Base-by-base conservation (phyloP, 2,329 filamentous ascomycete species). In the Balansia obtecta region DNA sequence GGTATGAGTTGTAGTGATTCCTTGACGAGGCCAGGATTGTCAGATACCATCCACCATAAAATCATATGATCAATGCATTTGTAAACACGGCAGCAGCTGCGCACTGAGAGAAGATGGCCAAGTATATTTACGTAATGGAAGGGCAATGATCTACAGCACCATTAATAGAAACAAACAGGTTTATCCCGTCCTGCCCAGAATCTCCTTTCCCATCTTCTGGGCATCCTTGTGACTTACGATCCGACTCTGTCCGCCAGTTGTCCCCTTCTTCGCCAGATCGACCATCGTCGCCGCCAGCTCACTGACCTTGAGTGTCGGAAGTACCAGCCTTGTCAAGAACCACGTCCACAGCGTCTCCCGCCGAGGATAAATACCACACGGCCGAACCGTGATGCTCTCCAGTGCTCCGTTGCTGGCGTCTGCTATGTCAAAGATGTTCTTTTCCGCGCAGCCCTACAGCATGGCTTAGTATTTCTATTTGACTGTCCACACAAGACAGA, bases 251-350 rank as follows among this genome's bases (percentile, higher is more conserved):
- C 15, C 34, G 4, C 30, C 7, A 7, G 3, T 37, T 4, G 15
- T 13, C 38, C 48, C 48, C 32, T 30, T 43, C 41, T 44, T 44
- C 13, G 41, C 48, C 41, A 49, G 15, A 33, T 16, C 32, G 32
- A 49, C 20, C 48, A 45, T 49, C 10, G 41, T 12, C 16, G 48
- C 41, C 20, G 48, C 48, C 18, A 49, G 41, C 41, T 49, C 41
- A 10, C 38, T 33, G 10, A 45, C 48, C 41, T 37, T 41, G 11
- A 44, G 20, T 18, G 48, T 49, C 48, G 48, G 48, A 20, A 49
- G 41, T 32, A 49, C 48, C 32, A 49, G 32, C 15, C 38, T 49
- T 8, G 48, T 49, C 41, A 49, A 41, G 15, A 49, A 38, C 48
- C 48, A 49, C 13, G 48, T 32, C 48, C 41, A 32, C 15, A 32